Conservation (phyloP, 208 protist genomes). For the Crithidia brevicula region DNA sequence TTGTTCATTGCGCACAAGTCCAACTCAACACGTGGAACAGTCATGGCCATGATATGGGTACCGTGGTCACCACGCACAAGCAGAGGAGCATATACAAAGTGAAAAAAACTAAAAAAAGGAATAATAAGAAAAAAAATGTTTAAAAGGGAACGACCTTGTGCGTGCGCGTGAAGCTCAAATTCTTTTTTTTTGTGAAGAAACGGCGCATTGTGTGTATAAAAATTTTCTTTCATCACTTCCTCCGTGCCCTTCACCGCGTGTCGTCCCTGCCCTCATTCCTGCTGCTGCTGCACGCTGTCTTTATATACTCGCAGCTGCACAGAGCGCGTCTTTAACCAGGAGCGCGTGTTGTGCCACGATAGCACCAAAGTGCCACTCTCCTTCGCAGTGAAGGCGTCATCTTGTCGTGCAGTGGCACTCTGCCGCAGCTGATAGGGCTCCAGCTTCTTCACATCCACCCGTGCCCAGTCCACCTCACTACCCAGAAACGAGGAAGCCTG, state of each 20-base stretch:
- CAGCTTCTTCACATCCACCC: conserved; percentile 8
- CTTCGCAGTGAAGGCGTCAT: conserved; percentile 34
- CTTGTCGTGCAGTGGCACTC: conserved; percentile 4
- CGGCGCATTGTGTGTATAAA: background rate
- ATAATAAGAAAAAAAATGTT: background rate
- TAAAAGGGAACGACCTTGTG: background rate
- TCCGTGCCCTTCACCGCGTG: background rate
- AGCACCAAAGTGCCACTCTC: conserved; percentile 53
- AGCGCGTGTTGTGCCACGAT: conserved; percentile 54
- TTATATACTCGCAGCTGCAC: conserved; percentile 69
- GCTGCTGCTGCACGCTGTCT: background rate
- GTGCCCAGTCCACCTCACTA: background rate
- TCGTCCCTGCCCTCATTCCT: background rate
- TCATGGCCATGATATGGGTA: too few relatives aligned
- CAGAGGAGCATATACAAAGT: too few relatives aligned
- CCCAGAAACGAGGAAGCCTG: too few relatives aligned
- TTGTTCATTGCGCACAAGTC: too few relatives aligned
- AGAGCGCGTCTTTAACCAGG: conserved; percentile 43
- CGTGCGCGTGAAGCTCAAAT: background rate
- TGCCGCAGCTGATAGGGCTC: background rate
- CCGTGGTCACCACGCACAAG: too few relatives aligned
- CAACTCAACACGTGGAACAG: too few relatives aligned
- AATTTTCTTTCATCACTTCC: background rate
- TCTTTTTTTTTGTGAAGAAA: background rate
- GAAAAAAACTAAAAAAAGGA: background rate